These are phyloP conservation scores for Parascedosporium putredinis DNA, from an alignment of 2,329 filamentous ascomycete species.

Conservation along the genomic window DNA sequence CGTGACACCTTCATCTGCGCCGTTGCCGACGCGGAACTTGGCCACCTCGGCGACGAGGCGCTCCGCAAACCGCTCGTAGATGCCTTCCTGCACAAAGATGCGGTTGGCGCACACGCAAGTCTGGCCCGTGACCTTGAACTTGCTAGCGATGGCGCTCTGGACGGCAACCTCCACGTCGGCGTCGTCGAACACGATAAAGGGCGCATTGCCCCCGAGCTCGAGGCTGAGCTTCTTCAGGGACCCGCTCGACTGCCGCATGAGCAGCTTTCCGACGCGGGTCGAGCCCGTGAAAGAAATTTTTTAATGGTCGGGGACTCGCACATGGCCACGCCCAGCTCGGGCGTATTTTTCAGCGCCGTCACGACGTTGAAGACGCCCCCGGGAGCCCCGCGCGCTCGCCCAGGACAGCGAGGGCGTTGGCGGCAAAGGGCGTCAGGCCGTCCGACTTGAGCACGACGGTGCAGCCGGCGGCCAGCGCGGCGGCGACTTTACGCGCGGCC, in stretches of 20 bases:
- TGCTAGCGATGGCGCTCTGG: constrained; percentile 53
- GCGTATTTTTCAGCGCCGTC: constrained; percentile 66
- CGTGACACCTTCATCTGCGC: constrained; percentile 43
- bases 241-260: constrained; percentile 60
- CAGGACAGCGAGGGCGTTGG: constrained; percentile 74
- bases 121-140: constrained; percentile 64
- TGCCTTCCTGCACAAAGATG: constrained; percentile 47
- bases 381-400: constrained; percentile 72
- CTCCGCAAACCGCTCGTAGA: constrained; percentile 46
- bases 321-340: constrained; percentile 56
- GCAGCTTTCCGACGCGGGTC: constrained; percentile 29
- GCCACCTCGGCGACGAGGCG: constrained; percentile 41
- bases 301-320: constrained; percentile 34
- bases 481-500: constrained; percentile 34
- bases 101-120: constrained; percentile 59
- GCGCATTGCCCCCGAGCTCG: constrained; percentile 64
- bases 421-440: constrained; percentile 79
- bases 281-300: constrained; percentile 64
- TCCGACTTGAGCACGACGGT: constrained; percentile 79
- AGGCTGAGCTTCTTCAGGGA: constrained; percentile 66
- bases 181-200: constrained; percentile 69
- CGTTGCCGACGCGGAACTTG: constrained; percentile 45
- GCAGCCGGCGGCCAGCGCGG: constrained; percentile 59
- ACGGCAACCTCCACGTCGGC: constrained; percentile 61
- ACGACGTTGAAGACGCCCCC: constrained; percentile 81